Conservation (phyloP, 768 basidiomycete species). For the Kondoa malvinella region DNA sequence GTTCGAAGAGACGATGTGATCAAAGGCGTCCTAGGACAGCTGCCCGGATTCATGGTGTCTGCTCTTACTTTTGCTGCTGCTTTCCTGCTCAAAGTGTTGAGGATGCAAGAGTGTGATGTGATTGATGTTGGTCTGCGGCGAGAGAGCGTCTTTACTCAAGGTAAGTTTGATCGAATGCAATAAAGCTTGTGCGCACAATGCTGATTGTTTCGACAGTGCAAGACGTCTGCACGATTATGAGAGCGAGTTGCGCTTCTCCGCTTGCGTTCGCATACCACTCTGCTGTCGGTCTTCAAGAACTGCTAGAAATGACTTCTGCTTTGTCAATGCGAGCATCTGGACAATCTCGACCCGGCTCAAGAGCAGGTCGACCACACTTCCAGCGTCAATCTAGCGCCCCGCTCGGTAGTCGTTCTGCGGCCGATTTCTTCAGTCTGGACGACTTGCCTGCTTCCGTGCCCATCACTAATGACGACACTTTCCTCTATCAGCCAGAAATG, state of each 20-base stretch:
- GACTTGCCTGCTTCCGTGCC: neutral
- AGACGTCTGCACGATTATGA: neutral
- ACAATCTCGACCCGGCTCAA: neutral
- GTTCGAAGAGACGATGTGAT: neutral
- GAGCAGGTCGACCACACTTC: neutral
- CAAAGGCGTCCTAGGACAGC: neutral
- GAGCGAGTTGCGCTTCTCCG: neutral
- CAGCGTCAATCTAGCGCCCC: neutral
- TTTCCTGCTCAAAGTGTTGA: neutral
- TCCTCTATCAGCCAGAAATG: neutral
- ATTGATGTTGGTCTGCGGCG: neutral
- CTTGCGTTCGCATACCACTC: neutral
- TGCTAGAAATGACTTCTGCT: neutral
- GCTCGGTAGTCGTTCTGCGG: neutral
- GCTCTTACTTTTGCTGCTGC: neutral
- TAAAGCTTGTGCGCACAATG: neutral
- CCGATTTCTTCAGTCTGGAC: neutral
- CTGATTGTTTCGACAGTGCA: neutral
- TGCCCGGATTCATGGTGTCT: neutral
- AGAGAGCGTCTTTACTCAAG: neutral
- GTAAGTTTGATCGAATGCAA: too few relatives aligned
- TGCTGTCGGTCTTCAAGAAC: neutral
- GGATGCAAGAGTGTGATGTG: neutral
- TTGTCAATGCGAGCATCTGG: neutral
- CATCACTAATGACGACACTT: neutral